Percentiles rank a stretch among this genome's conserved stretches.
phyloP scores from a whole-genome alignment of 1,284 basidiomycete genomes.

The Golubevia sp. region DNA sequence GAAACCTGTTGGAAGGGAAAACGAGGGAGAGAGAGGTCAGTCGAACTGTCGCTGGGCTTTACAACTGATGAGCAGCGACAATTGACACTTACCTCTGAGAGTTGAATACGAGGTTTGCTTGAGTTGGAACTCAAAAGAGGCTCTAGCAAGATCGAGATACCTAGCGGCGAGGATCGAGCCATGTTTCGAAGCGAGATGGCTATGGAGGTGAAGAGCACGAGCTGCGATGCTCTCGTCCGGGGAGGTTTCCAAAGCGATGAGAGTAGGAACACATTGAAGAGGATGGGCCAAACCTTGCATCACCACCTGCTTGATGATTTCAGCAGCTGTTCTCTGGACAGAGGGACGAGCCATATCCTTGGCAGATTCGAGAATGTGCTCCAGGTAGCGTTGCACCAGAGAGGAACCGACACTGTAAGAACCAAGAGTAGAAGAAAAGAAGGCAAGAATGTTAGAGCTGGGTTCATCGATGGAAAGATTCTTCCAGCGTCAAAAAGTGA shows the following conservation, averaged over 20 bases:
- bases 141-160: constrained; percentile 76
- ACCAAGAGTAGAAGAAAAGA: not conserved
- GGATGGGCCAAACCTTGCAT: constrained; percentile 95
- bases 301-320: constrained; percentile 87
- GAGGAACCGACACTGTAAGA: constrained; percentile 80
- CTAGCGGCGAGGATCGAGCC: constrained; percentile 84
- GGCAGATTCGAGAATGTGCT: constrained; percentile 79
- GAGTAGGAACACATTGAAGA: constrained; percentile 85
- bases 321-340: constrained; percentile 82
- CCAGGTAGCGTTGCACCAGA: constrained; percentile 87
- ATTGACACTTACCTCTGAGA: constrained; percentile 8
- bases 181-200: constrained; percentile 83
- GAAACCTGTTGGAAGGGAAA: constrained; percentile 57
- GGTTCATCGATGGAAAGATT: not conserved
- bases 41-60: too few species aligned
- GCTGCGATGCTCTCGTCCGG: constrained; percentile 69
- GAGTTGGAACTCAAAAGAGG: constrained; percentile 79
- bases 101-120: too few species aligned
- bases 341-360: constrained; percentile 56
- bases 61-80: constrained; percentile 6
- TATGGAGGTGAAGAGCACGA: constrained; percentile 79
- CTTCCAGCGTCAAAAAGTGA: not conserved
- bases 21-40: too few species aligned
- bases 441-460: too few species aligned
- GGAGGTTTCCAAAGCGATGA: constrained; percentile 90